A percentile compares a stretch with the other conserved stretches of the same genome.
Evolutionary conservation across 2,329 filamentous ascomycete species (phyloP).

Genomic region (Paecilomyces fulvus): DNA sequence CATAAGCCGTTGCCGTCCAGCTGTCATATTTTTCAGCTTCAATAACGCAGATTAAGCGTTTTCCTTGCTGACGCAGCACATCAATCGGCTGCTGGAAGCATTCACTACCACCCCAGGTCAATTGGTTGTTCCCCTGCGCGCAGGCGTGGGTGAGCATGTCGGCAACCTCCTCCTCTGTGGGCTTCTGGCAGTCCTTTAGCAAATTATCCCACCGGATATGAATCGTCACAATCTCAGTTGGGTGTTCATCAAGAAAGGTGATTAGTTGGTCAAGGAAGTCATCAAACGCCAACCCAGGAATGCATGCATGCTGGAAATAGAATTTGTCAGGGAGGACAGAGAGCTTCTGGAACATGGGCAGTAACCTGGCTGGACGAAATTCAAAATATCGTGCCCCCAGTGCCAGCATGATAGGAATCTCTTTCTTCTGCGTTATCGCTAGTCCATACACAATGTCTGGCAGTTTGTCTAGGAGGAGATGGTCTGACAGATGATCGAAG

Average conservation of each 20-base stretch:
- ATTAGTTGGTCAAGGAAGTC: slow-evolving; percentile 36
- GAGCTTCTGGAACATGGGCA: slow-evolving; percentile 30
- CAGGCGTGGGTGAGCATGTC: slow-evolving; percentile 26
- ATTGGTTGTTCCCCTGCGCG: slow-evolving; percentile 16
- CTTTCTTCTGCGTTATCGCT: slow-evolving; percentile 46
- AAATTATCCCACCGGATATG: slow-evolving; percentile 46
- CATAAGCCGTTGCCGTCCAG: slow-evolving; percentile 36
- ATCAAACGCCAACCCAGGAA: slow-evolving; percentile 43
- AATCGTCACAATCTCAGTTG: slow-evolving; percentile 41
- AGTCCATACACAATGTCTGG: slow-evolving; percentile 41
- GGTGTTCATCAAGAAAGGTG: slow-evolving; percentile 33
- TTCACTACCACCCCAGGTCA: slow-evolving; percentile 26
- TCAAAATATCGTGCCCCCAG: slow-evolving; percentile 46
- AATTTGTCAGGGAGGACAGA: slow-evolving; percentile 36
- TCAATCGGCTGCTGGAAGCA: slow-evolving; percentile 15
- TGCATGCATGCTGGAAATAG: slow-evolving; percentile 45
- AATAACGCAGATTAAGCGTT: slow-evolving; percentile 32
- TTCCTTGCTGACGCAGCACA: slow-evolving; percentile 25
- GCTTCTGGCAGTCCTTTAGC: slow-evolving; percentile 37
- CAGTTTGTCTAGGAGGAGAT: slow-evolving; percentile 19
- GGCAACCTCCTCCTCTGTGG: slow-evolving; percentile 34
- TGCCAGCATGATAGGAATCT: slow-evolving; percentile 35
- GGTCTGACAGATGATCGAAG: slow-evolving; percentile 6
- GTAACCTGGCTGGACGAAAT: slow-evolving; percentile 43
- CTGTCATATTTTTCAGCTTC: slow-evolving; percentile 32